Conservation (phyloP, 495 filamentous ascomycete genomes). For the Acidomyces sp. region DNA sequence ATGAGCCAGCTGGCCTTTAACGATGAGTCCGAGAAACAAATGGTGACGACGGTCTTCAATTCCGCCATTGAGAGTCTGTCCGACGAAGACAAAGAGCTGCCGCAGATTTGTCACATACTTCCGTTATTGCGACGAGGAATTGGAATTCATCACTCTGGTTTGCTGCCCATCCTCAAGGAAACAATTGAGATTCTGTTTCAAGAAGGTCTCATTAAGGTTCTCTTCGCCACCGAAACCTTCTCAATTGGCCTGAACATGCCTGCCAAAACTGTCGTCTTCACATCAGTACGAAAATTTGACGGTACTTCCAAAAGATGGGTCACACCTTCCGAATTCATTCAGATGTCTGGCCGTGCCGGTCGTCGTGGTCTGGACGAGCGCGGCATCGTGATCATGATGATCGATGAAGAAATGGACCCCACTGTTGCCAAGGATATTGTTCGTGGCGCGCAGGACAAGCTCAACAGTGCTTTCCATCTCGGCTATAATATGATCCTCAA, state of each 20-base stretch:
- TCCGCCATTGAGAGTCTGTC: constrained; percentile 83
- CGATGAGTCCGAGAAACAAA: constrained; percentile 84
- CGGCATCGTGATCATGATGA: constrained; percentile 99
- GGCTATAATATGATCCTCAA: constrained; percentile 99
- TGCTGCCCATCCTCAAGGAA: constrained; percentile 93
- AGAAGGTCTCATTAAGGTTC: constrained; percentile 90
- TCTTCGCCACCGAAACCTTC: constrained; percentile 97
- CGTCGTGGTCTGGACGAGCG: constrained; percentile 94
- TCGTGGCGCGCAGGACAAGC: constrained; percentile 84
- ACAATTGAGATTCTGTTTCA: constrained; percentile 99
- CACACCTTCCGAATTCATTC: constrained; percentile 90
- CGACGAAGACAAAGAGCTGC: constrained; percentile 73
- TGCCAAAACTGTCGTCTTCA: constrained; percentile 96
- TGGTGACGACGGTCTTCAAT: constrained; percentile 87
- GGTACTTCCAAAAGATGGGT: constrained; percentile 70
- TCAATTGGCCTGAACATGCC: constrained; percentile 99
- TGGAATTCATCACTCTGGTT: constrained; percentile 90
- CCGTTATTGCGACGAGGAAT: constrained; percentile 84
- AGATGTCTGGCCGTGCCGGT: constrained; percentile 95
- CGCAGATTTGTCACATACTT: constrained; percentile 83
- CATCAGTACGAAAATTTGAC: constrained; percentile 88
- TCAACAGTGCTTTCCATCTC: constrained; percentile 94
- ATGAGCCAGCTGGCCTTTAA: constrained; percentile 88
- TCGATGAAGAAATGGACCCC: constrained; percentile 94
- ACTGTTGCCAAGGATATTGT: constrained; percentile 84